Evolutionary conservation across 495 filamentous ascomycete genomes (phyloP).

Genomic region (Xylaria cubensis): DNA sequence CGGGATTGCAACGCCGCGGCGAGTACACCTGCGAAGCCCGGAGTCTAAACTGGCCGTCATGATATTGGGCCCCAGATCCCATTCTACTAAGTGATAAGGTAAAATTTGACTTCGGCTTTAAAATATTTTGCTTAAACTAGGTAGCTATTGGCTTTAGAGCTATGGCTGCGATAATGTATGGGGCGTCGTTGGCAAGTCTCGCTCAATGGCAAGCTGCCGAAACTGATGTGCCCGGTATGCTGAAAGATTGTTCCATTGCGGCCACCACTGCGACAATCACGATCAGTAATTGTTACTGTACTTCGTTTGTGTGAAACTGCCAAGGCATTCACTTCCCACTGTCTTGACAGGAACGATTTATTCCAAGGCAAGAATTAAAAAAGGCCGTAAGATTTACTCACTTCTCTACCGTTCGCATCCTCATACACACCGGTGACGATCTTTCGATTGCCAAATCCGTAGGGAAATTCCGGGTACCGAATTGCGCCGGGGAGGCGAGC

Average conservation of each 20-base stretch:
- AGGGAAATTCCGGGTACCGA: background rate
- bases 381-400: background rate
- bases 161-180: background rate
- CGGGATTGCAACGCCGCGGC: no score
- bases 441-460: background rate
- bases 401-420: background rate
- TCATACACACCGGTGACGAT: background rate
- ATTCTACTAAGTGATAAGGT: no score
- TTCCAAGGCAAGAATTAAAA: no score
- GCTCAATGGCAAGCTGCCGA: background rate
- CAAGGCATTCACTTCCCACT: background rate
- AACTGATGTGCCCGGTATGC: background rate
- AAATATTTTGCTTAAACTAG: no score
- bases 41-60: no score
- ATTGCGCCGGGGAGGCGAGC: background rate
- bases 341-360: background rate
- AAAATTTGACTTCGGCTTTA: no score
- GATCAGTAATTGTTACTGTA: background rate
- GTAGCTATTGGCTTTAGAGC: background rate
- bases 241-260: slow-evolving; percentile 1
- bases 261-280: background rate
- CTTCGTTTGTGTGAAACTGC: background rate
- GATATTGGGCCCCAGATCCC: no score
- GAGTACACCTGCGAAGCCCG: no score
- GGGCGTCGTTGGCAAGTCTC: background rate